Percentiles rank a stretch among this genome's conserved stretches.
Conservation (phyloP, 768 basidiomycete genomes). For the Tricholoma bakamatsutake region DNA sequence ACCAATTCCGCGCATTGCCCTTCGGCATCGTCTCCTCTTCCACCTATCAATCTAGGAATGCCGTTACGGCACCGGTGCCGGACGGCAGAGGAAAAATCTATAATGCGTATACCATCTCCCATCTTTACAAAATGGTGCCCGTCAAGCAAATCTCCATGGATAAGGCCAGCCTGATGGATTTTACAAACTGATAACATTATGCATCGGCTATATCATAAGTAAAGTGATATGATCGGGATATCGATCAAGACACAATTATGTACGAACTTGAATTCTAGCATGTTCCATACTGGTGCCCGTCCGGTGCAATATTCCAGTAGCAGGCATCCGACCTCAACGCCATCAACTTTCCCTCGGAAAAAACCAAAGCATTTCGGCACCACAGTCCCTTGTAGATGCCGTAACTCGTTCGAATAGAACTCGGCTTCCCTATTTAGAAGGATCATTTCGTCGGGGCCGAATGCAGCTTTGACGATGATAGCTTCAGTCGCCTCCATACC, state of each 20-base stretch:
- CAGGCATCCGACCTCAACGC: conserved; percentile 24
- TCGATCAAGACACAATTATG: background rate
- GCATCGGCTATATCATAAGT: conserved; percentile 20
- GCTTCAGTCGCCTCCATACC: conserved; percentile 12
- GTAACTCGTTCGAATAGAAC: conserved; percentile 28
- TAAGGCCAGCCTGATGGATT: conserved; percentile 31
- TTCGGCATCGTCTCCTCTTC: background rate
- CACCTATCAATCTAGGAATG: background rate
- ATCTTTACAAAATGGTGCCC: conserved; percentile 26
- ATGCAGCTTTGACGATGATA: conserved; percentile 30
- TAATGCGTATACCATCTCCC: conserved; percentile 25
- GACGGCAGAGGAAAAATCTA: conserved; percentile 30
- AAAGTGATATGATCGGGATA: background rate
- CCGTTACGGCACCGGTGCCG: conserved; percentile 23
- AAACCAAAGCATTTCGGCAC: conserved; percentile 35
- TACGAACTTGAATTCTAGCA: conserved; percentile 20
- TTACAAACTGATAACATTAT: conserved; percentile 26
- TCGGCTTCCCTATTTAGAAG: conserved; percentile 26
- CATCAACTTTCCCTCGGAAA: conserved; percentile 23
- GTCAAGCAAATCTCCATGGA: conserved; percentile 28
- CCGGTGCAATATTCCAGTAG: conserved; percentile 33
- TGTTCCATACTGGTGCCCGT: conserved; percentile 4
- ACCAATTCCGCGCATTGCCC: conserved; percentile 17
- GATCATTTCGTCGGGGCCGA: conserved; percentile 17
- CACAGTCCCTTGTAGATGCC: conserved; percentile 29